Base-by-base conservation (phyloP, 2,329 filamentous ascomycete species). In the Xylariaceae sp. region DNA sequence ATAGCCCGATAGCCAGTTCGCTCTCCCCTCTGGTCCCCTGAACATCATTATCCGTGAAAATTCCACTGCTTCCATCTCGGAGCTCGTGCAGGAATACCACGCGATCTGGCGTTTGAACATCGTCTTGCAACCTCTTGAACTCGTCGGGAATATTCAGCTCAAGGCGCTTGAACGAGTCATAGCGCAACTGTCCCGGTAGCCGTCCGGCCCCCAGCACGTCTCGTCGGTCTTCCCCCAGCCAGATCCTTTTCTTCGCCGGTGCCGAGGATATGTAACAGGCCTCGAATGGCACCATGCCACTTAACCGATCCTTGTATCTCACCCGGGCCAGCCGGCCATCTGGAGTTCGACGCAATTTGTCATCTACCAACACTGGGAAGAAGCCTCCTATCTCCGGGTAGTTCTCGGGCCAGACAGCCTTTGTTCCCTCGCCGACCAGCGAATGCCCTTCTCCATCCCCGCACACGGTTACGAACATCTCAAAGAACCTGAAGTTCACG, bases 211-310 rank as follows among this genome's bases (percentile, higher is more conserved):
- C 67, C 3, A 74, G 49, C 4, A 73, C 67, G 34, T 72, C 68
- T 39, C 63, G 59, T 16, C 69, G 59, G 41, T 68, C 62, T 42
- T 68, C 64, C 13, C 69, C 69, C 29, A 73, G 38, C 59, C 64
- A 69, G 9, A 72, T 29, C 15, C 50, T 45, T 29, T 50, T 52
- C 33, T 51, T 55, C 1, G 59, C 62, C 1, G 71, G 70, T 6
- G 64, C 64, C n/a, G 59, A 60, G 16, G 64, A 61, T 16, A 67
- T 39, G 48, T 73, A 73, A 47, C 62, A 67, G 4, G 57, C 57
- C 16, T 66, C 57, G 46, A 72, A 69, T 9, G 70, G 68, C 18
- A 72, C 30, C 36, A 71, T 50, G 4, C 69, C 68, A 19, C 63
- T 67, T 3, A 73, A 59, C 1, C 69, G 63, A 13, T 60, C 47